Evolutionary conservation across 441 rosid species (phyloP), one percentile per base, ranked within the genome.

Genomic region (Eruca vesicaria): DNA sequence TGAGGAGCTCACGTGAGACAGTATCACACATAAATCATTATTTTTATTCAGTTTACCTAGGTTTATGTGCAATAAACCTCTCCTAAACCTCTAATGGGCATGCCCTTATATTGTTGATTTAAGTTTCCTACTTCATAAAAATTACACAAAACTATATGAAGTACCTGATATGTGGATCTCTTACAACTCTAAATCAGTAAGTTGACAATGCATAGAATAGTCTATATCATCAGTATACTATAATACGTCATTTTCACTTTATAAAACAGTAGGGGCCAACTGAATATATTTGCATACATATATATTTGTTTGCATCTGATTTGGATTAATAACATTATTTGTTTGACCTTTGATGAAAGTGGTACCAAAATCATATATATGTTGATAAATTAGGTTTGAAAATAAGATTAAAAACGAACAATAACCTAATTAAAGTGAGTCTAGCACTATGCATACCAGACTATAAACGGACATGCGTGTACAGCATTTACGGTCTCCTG

Each of bases 401-500:
- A 28, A 56, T 26, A 14, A 57, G 32, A 56, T 11, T 12, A 14
- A 52, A 50, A 56, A 74, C 5, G 18, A n/a, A 59, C 53, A 59
- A 28, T 29, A 58, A n/a, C 20, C 20, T 58, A 28, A 14, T 28
- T 58, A 29, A 8, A 67, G 55, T 74, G 62, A 67, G 53, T 35
- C 14, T 20, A 68, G 28, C 68, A 67, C 72, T 59, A 28, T 21
- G 16, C 16, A 56, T 5, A 23, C 60, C 0, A 6, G 60, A 21
- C 6, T 72, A 71, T 50, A 50, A 45, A 45, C 12, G 38, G 33
- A 71, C 23, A 62, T 63, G 66, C 57, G 69, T 73, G 72, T 68
- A 69, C 35, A 57, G 55, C 71, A 56, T 38, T 55, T 66, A 73
- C 66, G 48, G 29, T 18, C 5, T 21, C 60, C 4, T 21, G 15